These are phyloP conservation scores for Scenedesmus sp. DNA, from an alignment of 163 green algal species.

Conservation along the genomic window DNA sequence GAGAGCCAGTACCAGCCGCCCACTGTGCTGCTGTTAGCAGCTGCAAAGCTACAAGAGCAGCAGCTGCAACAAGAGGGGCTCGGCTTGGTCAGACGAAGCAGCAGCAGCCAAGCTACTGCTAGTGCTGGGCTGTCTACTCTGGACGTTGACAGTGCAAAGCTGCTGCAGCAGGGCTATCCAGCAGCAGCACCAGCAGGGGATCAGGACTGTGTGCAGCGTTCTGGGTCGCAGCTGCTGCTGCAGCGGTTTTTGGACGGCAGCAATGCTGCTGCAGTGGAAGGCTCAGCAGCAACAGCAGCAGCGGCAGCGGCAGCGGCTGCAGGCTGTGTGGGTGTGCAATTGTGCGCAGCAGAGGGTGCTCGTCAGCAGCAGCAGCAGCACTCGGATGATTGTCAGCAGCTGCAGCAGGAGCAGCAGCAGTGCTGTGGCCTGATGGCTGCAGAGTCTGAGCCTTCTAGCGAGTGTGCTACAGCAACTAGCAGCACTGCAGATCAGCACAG, in stretches of 20 bases:
- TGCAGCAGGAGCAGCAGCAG: not conserved
- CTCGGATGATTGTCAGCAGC: not conserved
- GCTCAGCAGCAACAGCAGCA: constrained; percentile 7
- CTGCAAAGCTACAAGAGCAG: not conserved
- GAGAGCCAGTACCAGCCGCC: not conserved
- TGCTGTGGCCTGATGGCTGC: not conserved
- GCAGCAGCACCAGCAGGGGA: not conserved
- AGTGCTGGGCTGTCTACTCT: not conserved
- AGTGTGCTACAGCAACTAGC: not conserved
- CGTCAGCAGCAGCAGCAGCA: constrained; percentile 27
- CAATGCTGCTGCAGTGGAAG: not conserved
- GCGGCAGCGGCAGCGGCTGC: not conserved
- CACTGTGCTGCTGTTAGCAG: not conserved
- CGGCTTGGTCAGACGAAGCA: not conserved
- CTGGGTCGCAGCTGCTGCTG: not conserved
- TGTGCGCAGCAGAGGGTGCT: not conserved
- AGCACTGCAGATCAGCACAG: not conserved
- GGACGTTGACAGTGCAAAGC: not conserved
- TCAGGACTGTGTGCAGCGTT: not conserved
- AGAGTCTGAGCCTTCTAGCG: not conserved
- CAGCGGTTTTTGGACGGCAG: not conserved
- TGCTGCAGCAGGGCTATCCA: not conserved
- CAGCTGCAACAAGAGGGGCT: not conserved
- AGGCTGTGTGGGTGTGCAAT: not conserved
- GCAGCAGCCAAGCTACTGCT: not conserved